Base-by-base conservation (phyloP, 1,139 yeast species). In the Taphrina pruni region DNA sequence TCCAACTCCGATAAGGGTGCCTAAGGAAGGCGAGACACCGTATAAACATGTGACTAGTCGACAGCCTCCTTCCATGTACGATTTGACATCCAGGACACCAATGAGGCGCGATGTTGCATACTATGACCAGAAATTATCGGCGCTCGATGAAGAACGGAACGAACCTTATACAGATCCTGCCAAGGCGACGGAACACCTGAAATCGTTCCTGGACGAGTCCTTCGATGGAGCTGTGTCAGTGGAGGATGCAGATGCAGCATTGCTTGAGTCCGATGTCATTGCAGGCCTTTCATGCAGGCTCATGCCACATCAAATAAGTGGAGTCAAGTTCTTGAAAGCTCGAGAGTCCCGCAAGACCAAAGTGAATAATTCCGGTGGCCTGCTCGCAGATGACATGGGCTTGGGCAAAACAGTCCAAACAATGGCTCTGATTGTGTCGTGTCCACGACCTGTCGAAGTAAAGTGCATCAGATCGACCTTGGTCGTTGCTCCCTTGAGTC, bases 371-470 rank as follows among this genome's bases (percentile, higher is more conserved):
- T 82, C 87, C 56, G 97, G 98, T 35, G 98, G 98, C 0, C 89
- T 93, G n/a, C 80, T 93, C n/a, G 96, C 97, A 0, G 98, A 92
- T 79, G 98, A 92, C 55, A 92, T 92, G 98, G 98, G 98, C 0
- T 81, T 92, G 8, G 98, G 98, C 56, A 92, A 92, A 76, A 92
- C 98, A 0, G 88, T 92, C 26, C 89, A 96, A 0, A 86, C 96
- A 0, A 78, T 90, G 71, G 85, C 97, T 0, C 78, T 93, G 65
- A 81, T 93, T 6, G 85, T 88, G 65, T 60, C 70, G 54, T n/a
- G 72, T 65, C 46, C 56, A 32, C 65, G 65, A 17, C 36, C 67
- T 54, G 45, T 57, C 21, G 68, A 67, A 20, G 12, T 20, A 38
- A 58, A 46, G 45, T 50, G 60, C 26, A 38, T 56, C 58, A 38